A percentile compares a stretch with the other conserved stretches of the same genome.
Conservation (phyloP, 805 yeast genomes). For the Myxozyma vanderwaltii region DNA sequence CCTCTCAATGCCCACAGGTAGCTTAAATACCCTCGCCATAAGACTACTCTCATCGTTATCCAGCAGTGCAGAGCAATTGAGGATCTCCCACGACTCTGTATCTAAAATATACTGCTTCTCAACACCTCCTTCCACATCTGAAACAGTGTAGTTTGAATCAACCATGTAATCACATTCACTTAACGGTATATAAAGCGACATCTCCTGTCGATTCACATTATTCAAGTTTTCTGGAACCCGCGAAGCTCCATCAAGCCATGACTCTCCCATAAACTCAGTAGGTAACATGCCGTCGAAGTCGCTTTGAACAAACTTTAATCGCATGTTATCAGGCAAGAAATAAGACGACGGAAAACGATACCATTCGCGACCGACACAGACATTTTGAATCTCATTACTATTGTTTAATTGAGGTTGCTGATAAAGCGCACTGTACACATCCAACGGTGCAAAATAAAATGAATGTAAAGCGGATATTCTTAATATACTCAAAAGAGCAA, state of each 20-base stretch:
- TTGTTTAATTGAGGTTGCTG: not conserved
- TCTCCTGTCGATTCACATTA: conserved; percentile 67
- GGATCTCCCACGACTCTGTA: conserved; percentile 19
- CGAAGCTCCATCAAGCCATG: conserved; percentile 43
- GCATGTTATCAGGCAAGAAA: conserved; percentile 63
- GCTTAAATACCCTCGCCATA: conserved; percentile 22
- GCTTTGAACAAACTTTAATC: conserved; percentile 69
- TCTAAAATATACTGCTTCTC: conserved; percentile 23
- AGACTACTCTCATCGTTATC: conserved; percentile 23
- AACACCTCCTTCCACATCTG: conserved; percentile 9
- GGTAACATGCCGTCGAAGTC: conserved; percentile 89
- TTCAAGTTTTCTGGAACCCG: conserved; percentile 68
- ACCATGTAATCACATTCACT: conserved; percentile 66
- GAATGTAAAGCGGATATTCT: conserved; percentile 62
- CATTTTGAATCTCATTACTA: conserved; percentile 43
- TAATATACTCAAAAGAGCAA: conserved; percentile 38
- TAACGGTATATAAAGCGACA: conserved; percentile 52
- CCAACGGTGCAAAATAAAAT: conserved; percentile 75
- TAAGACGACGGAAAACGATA: conserved; percentile 88
- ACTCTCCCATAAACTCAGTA: conserved; percentile 63
- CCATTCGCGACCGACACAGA: conserved; percentile 96
- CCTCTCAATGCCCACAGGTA: conserved; percentile 22
- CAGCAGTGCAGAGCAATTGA: conserved; percentile 15
- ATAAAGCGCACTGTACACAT: conserved; percentile 51
- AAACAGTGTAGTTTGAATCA: conserved; percentile 47